Conservation (phyloP, 768 basidiomycete species). For the Tulasnella sp. region DNA sequence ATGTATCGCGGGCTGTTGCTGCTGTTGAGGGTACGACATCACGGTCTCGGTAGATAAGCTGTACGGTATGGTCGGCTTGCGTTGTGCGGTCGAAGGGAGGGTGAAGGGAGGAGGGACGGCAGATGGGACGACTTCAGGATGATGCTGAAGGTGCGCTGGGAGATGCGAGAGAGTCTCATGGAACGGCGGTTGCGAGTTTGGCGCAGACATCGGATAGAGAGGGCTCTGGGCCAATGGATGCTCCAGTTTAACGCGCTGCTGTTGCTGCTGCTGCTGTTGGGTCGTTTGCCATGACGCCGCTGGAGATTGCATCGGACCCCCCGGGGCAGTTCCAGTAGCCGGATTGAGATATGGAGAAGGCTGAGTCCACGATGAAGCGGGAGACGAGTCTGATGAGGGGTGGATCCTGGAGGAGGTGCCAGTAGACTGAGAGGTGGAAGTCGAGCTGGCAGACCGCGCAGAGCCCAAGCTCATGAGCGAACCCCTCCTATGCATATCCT, state of each 20-base stretch:
- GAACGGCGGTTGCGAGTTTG: neutral
- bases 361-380: slow-evolving; percentile 9
- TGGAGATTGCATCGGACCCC: neutral
- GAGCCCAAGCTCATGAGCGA: slow-evolving; percentile 3
- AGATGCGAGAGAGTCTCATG: neutral
- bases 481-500: neutral
- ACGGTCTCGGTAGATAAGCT: too few relatives aligned
- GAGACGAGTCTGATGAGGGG: slow-evolving; percentile 10
- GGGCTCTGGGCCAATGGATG: neutral
- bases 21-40: too few relatives aligned
- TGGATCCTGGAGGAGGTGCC: neutral
- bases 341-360: neutral
- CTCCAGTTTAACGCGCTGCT: neutral
- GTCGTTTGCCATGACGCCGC: too few relatives aligned
- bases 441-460: neutral
- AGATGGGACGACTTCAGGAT: slow-evolving; percentile 11
- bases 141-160: slow-evolving; percentile 3
- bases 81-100: too few relatives aligned
- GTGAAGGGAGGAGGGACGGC: slow-evolving; percentile 7
- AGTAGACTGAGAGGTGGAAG: neutral
- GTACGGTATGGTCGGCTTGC: too few relatives aligned
- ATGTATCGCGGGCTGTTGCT: too few relatives aligned
- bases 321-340: neutral
- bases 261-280: neutral
- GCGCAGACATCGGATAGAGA: neutral